These are phyloP conservation scores for Phaeophleospora eucalypticola DNA, from an alignment of 2,329 filamentous ascomycete species.

Conservation along the genomic window DNA sequence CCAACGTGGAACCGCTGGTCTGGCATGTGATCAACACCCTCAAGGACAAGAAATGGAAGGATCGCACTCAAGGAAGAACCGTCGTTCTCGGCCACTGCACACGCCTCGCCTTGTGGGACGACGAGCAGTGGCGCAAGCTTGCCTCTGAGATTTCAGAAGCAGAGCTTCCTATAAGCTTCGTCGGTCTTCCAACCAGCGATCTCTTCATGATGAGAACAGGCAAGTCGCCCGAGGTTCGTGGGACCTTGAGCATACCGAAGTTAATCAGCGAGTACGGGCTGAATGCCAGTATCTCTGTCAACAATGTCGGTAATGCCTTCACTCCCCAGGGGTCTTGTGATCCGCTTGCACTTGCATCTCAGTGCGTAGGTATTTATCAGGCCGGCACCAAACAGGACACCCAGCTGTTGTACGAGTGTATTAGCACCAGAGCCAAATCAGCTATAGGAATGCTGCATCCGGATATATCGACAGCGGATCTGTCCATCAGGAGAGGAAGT, in stretches of 20 bases:
- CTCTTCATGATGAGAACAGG: slow-evolving; percentile 64
- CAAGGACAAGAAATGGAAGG: slow-evolving; percentile 48
- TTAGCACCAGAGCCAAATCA: slow-evolving; percentile 28
- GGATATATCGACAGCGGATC: slow-evolving; percentile 19
- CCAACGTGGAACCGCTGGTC: slow-evolving; percentile 47
- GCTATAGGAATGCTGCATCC: slow-evolving; percentile 29
- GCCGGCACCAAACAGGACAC: slow-evolving; percentile 59
- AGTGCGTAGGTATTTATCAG: slow-evolving; percentile 65
- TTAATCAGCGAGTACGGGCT: slow-evolving; percentile 58
- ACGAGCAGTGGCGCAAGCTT: slow-evolving; percentile 49
- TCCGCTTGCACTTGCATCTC: slow-evolving; percentile 58
- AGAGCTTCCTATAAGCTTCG: slow-evolving; percentile 59
- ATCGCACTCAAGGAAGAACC: slow-evolving; percentile 41
- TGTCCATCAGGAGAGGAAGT: slow-evolving; percentile 35
- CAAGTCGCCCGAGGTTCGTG: slow-evolving; percentile 39
- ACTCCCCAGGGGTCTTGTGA: slow-evolving; percentile 66
- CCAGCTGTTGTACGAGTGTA: slow-evolving; percentile 53
- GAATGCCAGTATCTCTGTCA: slow-evolving; percentile 60
- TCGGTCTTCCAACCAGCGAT: slow-evolving; percentile 67
- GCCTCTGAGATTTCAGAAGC: slow-evolving; percentile 44
- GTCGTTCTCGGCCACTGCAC: slow-evolving; percentile 66
- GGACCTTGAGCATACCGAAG: slow-evolving; percentile 58
- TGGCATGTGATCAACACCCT: slow-evolving; percentile 54
- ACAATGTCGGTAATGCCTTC: slow-evolving; percentile 72
- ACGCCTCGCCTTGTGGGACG: slow-evolving; percentile 55